Evolutionary conservation across 2,329 filamentous ascomycete species (phyloP), one percentile per base, ranked within the genome.

Genomic region (Sodiomyces alkalinus): DNA sequence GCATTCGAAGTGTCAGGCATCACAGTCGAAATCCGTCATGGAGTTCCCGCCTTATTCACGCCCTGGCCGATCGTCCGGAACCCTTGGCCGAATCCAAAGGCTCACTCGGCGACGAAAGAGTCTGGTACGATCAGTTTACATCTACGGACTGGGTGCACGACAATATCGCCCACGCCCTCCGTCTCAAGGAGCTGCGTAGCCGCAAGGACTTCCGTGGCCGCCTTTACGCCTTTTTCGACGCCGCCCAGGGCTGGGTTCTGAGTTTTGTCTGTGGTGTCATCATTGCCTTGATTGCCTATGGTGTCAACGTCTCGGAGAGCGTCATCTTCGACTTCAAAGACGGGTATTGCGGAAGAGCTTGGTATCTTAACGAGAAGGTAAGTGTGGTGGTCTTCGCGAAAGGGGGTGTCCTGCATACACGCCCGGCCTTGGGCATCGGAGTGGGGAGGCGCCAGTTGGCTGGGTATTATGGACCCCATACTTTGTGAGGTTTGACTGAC

Each of bases 101-200:
- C 19, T 75, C 72, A 4, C 54, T 79, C 7, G 60, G 76, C 28
- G 81, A 94, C 45, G 85, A 96, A 41, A 75, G 90, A 34, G 80
- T 92, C 7, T 96, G 90, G 90, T 96, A 96, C 55, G 90, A 98
- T 58, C 90, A 98, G 53, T 93, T 93, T 46, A 93, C 85, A 5
- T 92, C 82, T 6, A 94, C 83, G 31, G 87, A 98, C 51, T 98
- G 90, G 90, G 86, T 98, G 1, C 87, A 93, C 48, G 90, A 98
- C 52, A 86, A 80, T 49, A 94, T 98, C 41, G 82, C 85, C 44
- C 90, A 96, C 53, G 83, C 86, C 7, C 82, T 85, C 43, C 80
- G 90, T 16, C 74, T 92, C 27, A 90, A 92, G 49, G 75, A 75
- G 29, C 64, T 98, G 21, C 73, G 83, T 27, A 75, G 68, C 42